Percentiles rank a stretch among this genome's conserved stretches.
phyloP scores from a whole-genome alignment of 495 filamentous ascomycete genomes.

The Podospora pseudoanserina region DNA sequence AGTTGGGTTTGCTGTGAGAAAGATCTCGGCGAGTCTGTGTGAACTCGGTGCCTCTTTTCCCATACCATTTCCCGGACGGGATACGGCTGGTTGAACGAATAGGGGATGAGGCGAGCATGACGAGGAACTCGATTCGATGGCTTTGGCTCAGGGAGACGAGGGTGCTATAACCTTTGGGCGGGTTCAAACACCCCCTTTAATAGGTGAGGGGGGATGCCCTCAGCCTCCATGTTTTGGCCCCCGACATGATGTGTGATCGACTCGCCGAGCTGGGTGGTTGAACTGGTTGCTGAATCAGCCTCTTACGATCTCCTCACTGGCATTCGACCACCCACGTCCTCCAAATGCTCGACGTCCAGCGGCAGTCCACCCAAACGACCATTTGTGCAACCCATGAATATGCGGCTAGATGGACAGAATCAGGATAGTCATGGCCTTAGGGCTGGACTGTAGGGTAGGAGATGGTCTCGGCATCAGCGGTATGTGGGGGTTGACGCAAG shows the following conservation, averaged over 20 bases:
- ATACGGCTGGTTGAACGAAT: conserved; percentile 29
- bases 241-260: background rate
- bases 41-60: conserved; percentile 26
- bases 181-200: background rate
- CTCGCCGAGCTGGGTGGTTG: background rate
- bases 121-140: background rate
- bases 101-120: conserved; percentile 21
- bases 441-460: conserved; percentile 3
- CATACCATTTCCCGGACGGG: conserved; percentile 27
- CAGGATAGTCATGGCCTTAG: background rate
- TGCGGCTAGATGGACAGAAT: conserved; percentile 1
- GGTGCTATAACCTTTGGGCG: background rate
- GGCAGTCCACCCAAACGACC: conserved; percentile 2
- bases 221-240: conserved; percentile 3
- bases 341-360: background rate
- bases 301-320: conserved; percentile 8
- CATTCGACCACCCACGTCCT: conserved; percentile 3
- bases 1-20: conserved; percentile 13
- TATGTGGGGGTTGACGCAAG: background rate
- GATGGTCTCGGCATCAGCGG: conserved; percentile 8
- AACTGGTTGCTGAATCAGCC: conserved; percentile 25
- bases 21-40: conserved; percentile 21
- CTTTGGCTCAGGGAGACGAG: background rate
- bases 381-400: background rate
- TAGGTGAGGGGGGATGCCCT: background rate